Evolutionary conservation across 148 eudicot species (phyloP).

Genomic region (Pouteria glomerata): DNA sequence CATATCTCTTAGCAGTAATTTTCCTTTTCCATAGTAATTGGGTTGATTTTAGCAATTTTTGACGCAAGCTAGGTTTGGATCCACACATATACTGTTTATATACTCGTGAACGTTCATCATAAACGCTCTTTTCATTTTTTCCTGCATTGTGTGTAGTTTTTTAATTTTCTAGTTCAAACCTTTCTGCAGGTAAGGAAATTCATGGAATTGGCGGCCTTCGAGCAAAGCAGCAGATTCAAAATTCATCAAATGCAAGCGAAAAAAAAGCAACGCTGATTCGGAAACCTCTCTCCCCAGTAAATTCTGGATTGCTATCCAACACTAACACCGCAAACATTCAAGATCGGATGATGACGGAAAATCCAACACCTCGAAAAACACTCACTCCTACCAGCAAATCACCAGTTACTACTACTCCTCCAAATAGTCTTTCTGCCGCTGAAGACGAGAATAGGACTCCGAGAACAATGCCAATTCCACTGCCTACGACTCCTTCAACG

Average conservation of each 20-base stretch:
- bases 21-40: neutral
- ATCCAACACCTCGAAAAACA: conserved; percentile 11
- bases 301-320: conserved; percentile 23
- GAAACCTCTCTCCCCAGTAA: conserved; percentile 53
- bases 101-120: neutral
- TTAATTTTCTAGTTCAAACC: neutral
- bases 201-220: conserved; percentile 10
- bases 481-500: conserved; percentile 48
- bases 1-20: neutral
- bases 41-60: too few species aligned
- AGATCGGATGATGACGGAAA: conserved; percentile 16
- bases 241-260: conserved; percentile 19
- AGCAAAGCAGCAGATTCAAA: conserved; percentile 26
- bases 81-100: neutral
- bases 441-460: conserved; percentile 34
- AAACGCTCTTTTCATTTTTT: neutral
- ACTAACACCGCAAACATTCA: conserved; percentile 32
- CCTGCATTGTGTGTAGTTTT: neutral
- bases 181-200: conserved; percentile 46
- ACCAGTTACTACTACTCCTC: conserved; percentile 40
- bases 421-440: conserved; percentile 19
- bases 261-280: conserved; percentile 17
- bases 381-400: conserved; percentile 25
- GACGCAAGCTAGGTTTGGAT: neutral
- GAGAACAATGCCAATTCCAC: conserved; percentile 29